These are phyloP conservation scores for Waltergamsia citrina DNA, from an alignment of 2,329 filamentous ascomycete genomes.

Conservation along the genomic window DNA sequence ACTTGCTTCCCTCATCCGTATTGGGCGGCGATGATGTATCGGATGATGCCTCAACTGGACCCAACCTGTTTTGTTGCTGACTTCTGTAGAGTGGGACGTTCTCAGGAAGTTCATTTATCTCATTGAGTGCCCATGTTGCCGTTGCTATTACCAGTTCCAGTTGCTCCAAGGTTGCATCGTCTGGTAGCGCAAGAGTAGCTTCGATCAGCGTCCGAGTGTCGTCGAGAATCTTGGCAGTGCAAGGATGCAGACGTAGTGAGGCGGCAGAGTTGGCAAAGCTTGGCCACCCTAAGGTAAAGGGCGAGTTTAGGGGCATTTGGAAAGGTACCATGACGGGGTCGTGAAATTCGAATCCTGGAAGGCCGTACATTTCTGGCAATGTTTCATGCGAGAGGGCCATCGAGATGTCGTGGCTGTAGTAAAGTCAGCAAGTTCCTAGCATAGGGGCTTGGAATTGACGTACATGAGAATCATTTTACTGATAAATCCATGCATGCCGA, in stretches of 20 bases:
- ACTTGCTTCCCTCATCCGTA: not conserved
- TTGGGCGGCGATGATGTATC: conserved; percentile 1
- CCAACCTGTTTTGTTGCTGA: not conserved
- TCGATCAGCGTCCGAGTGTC: conserved; percentile 38
- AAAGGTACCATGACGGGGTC: conserved; percentile 28
- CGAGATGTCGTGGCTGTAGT: conserved; percentile 30
- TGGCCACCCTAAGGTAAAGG: conserved; percentile 30
- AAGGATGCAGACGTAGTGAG: conserved; percentile 31
- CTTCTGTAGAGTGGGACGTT: conserved; percentile 10
- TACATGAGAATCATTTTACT: conserved; percentile 40
- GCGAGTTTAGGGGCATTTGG: conserved; percentile 35
- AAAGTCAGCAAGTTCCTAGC: not conserved
- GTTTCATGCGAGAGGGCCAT: conserved; percentile 39
- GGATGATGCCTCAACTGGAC: conserved; percentile 5
- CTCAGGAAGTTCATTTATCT: conserved; percentile 23
- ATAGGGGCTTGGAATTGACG: conserved; percentile 9
- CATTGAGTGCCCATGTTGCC: conserved; percentile 28
- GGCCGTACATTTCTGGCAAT: conserved; percentile 28
- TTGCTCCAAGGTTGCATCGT: conserved; percentile 20
- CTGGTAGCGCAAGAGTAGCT: conserved; percentile 28
- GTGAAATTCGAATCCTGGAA: conserved; percentile 28
- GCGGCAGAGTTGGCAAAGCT: conserved; percentile 31
- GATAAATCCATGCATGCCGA: conserved; percentile 36
- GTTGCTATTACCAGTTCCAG: conserved; percentile 26
- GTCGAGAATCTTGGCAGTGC: conserved; percentile 39